Evolutionary conservation across 352 stramenopile species (phyloP).

Genomic region (Pythium insidiosum): DNA sequence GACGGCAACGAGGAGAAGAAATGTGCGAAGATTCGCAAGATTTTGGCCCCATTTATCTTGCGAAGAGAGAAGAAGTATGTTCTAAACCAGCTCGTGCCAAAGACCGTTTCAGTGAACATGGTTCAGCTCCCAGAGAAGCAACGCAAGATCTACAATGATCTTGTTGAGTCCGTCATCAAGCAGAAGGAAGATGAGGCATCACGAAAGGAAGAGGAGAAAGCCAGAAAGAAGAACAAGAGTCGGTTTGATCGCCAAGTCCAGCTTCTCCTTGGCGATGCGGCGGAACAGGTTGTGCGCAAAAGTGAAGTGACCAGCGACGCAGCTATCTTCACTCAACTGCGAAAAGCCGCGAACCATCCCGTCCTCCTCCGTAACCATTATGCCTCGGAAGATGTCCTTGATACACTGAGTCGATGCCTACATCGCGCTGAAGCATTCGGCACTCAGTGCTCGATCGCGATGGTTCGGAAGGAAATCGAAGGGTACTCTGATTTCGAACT

Average conservation of each 20-base stretch:
- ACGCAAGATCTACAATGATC: constrained; percentile 81
- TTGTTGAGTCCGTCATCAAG: constrained; percentile 59
- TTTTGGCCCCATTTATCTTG: constrained; percentile 97
- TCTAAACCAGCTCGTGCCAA: constrained; percentile 85
- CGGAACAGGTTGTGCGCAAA: constrained; percentile 4
- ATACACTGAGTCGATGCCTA: constrained; percentile 75
- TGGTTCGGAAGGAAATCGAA: constrained; percentile 91
- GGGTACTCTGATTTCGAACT: constrained; percentile 95
- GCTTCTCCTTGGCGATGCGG: constrained; percentile 26
- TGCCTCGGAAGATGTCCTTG: constrained; percentile 57
- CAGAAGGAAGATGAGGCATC: constrained; percentile 42
- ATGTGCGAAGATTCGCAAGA: constrained; percentile 81
- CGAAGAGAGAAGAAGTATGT: constrained; percentile 95
- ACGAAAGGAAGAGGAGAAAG: constrained; percentile 37
- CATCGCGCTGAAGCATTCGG: constrained; percentile 80
- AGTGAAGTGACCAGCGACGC: constrained; percentile 23
- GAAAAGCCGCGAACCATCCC: constrained; percentile 97
- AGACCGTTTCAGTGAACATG: constrained; percentile 80
- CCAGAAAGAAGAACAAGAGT: constrained; percentile 42
- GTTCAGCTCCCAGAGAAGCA: constrained; percentile 73
- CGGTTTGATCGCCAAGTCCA: constrained; percentile 40
- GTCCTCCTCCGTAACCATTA: constrained; percentile 89
- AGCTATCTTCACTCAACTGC: constrained; percentile 92
- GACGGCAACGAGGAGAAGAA: constrained; percentile 75
- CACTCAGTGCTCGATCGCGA: constrained; percentile 66